Base-by-base conservation (phyloP, 1,284 basidiomycete species). In the Mycena sp. region DNA sequence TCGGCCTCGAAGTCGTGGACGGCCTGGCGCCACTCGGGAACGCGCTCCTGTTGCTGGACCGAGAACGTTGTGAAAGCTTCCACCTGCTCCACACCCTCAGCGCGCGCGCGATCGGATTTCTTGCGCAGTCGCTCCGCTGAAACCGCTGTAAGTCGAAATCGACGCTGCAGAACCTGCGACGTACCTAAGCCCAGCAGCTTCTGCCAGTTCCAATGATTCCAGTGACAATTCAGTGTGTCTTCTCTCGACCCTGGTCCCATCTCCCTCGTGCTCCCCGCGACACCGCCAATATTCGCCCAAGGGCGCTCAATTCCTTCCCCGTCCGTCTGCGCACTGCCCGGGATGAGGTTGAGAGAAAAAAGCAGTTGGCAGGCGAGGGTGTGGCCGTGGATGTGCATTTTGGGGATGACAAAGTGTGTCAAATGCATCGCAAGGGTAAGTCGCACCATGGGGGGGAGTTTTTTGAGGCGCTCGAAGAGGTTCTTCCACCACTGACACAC, bases 361-460 rank as follows among this genome's bases (percentile, higher is more conserved):
- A 29, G 21, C 2, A 60, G 37, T 30, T 74, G 75, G 54, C 70
- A 71, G 4, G 37, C 17, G 4, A 38, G 12, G 0, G 57, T 66
- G 59, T 76, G 74, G 3, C 66, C 71, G n/a, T 44, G 48, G 30
- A 73, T 58, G 57, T 77, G 75, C n/a, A 72, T 62, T 49, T 76
- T 76, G 11, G 72, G 44, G 44, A 46, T 46, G 14, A 46, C 44
- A 70, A 28, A 76, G 63, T 2, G 40, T 11, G 46, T 48, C 10
- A 57, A 38, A n/a, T 7, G 6, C 40, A 41, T 17, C 10, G n/a
- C 19, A 17, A 41, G 57, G 58, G 53, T 74, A 70, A 37, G 52
- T 64, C 12, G 65, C 41, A 6, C 67, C 40, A 35, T 7, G 7
- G 32, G 32, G 32, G 32, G 32, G 9, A 35, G 32, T 7, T 7